Base-by-base conservation (phyloP, 148 eudicot species). In the Silene latifolia region DNA sequence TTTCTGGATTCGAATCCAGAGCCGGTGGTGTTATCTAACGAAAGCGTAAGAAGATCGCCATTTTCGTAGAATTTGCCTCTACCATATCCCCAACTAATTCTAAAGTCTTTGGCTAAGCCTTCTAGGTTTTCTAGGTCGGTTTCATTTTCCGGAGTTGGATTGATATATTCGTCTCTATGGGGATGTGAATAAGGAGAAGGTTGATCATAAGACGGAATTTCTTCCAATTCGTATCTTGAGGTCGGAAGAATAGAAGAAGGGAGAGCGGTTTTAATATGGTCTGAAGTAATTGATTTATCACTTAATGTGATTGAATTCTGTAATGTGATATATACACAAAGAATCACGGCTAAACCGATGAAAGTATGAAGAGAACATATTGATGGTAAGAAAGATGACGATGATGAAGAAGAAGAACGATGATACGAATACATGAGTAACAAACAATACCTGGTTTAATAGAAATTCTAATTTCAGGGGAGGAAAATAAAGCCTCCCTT, bases 1-100 rank as follows among this genome's bases (percentile, higher is more conserved):
- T 76, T 81, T 44, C 65, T 78, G 13, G 87, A 84, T 18, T 84
- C 76, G 35, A 84, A 84, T 8, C 87, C 87, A 0, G 87, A 84
- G 2, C 87, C 87, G 0, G 87, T 81, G 69, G 7, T 75, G 32
- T 76, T 74, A 47, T 84, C 87, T 12, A 84, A 44, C 20, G 82
- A 72, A 11, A 84, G 84, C 0, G 84, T 81, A 15, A 84, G 82
- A 20, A 76, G 76, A 18, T 35, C 13, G 3, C 87, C 87, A 47
- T 81, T 66, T 48, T 84, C 81, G 18, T 75, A 53, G 53, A 84
- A 75, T 42, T 81, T 74, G 11, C 82, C 87, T 27, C 83, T 75
- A 8, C 64, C 77, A 25, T 81, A 80, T 20, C 87, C 87, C 87
- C 87, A 84, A 1, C 73, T 67, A 35, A 84, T 81, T 32, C 78